A percentile compares a stretch with the other conserved stretches of the same genome.
Conservation (phyloP, 2,329 filamentous ascomycete genomes). For the Cyclaneusma minus region DNA sequence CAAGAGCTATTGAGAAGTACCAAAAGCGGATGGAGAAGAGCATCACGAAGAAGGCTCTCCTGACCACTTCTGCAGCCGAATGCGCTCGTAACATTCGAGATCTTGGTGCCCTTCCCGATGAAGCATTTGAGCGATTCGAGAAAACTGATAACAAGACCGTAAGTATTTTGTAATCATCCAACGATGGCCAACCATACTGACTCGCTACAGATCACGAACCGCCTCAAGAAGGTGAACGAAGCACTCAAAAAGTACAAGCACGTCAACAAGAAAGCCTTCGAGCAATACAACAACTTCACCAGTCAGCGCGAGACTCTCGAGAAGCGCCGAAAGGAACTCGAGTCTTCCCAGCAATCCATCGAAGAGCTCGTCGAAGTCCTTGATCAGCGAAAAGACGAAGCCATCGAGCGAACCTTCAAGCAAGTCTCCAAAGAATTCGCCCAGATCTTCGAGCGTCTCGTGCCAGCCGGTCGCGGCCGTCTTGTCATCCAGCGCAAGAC, state of each 20-base stretch:
- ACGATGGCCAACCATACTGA: slow-evolving; percentile 12
- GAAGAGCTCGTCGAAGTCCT: slow-evolving; percentile 84
- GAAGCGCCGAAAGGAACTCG: slow-evolving; percentile 72
- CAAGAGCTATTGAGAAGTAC: slow-evolving; percentile 64
- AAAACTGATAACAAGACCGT: slow-evolving; percentile 66
- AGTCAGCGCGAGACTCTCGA: slow-evolving; percentile 77
- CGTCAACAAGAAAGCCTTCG: slow-evolving; percentile 98
- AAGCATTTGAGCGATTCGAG: slow-evolving; percentile 83
- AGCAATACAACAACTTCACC: slow-evolving; percentile 97
- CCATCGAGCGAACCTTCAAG: slow-evolving; percentile 96
- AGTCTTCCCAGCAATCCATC: slow-evolving; percentile 74
- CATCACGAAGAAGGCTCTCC: slow-evolving; percentile 70
- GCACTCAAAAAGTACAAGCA: slow-evolving; percentile 92
- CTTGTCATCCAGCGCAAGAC: slow-evolving; percentile 85
- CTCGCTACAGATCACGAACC: slow-evolving; percentile 32
- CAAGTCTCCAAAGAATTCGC: slow-evolving; percentile 91
- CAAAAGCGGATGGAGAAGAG: slow-evolving; percentile 87
- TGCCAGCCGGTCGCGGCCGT: slow-evolving; percentile 81
- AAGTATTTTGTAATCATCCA: slow-evolving; percentile 18
- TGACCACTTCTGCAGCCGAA: slow-evolving; percentile 64
- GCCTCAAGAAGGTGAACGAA: slow-evolving; percentile 82
- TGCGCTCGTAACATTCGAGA: slow-evolving; percentile 82
- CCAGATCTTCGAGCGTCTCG: slow-evolving; percentile 84
- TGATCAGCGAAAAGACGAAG: slow-evolving; percentile 92
- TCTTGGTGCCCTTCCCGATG: slow-evolving; percentile 81